Percentiles rank a stretch among this genome's conserved stretches.
Conservation (phyloP, 352 stramenopile species). For the Globisporangium abappressorium region DNA sequence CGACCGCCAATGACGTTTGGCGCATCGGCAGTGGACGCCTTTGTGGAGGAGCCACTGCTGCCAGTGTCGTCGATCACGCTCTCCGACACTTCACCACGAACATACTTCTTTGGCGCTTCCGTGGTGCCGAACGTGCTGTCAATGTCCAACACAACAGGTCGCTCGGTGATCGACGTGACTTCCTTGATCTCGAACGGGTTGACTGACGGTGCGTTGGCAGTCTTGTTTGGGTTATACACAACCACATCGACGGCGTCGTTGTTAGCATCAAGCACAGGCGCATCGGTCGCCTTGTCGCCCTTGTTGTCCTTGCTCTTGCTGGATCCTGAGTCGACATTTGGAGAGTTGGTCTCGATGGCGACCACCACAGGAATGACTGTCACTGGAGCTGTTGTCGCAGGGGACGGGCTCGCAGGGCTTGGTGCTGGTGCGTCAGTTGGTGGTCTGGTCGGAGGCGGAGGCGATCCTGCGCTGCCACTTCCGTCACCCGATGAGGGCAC, state of each 20-base stretch:
- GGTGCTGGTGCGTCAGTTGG: not conserved
- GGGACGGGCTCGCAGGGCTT: slow-evolving; percentile 11
- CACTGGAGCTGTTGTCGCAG: slow-evolving; percentile 26
- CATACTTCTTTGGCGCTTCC: slow-evolving; percentile 39
- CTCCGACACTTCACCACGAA: slow-evolving; percentile 31
- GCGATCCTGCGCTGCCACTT: slow-evolving; percentile 9
- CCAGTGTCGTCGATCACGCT: not conserved
- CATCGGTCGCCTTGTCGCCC: slow-evolving; percentile 19
- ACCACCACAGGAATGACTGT: slow-evolving; percentile 23
- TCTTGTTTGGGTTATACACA: slow-evolving; percentile 35
- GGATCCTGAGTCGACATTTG: slow-evolving; percentile 4
- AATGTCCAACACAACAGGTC: slow-evolving; percentile 52
- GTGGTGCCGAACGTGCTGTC: slow-evolving; percentile 25
- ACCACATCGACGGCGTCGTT: slow-evolving; percentile 48
- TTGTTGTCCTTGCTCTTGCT: slow-evolving; percentile 14
- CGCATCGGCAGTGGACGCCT: slow-evolving; percentile 19
- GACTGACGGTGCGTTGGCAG: slow-evolving; percentile 24
- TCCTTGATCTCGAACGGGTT: slow-evolving; percentile 60
- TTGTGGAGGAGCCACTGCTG: slow-evolving; percentile 18
- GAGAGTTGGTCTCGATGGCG: slow-evolving; percentile 40
- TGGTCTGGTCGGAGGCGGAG: slow-evolving; percentile 20
- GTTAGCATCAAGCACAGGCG: slow-evolving; percentile 24
- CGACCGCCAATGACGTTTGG: slow-evolving; percentile 57
- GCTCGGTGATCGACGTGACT: slow-evolving; percentile 25
- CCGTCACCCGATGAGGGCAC: not conserved